Evolutionary conservation across 1,139 yeast genomes (phyloP), one percentile per base, ranked within the genome.

Genomic region (Protomyces arabidopsidicola): DNA sequence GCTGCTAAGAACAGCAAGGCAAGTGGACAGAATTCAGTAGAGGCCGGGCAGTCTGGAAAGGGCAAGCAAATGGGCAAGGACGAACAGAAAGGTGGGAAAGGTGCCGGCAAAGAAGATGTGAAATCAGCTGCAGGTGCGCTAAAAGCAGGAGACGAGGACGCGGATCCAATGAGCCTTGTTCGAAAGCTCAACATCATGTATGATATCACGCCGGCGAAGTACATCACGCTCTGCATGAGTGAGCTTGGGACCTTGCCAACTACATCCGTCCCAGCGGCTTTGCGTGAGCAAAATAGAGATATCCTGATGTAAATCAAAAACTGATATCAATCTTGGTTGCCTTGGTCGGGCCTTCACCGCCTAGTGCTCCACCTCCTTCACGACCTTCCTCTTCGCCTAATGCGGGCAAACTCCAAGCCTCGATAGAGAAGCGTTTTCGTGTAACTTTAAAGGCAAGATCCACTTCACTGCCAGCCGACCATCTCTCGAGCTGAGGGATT

Each of bases 201-300:
- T 75, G 99, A 93, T 75, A 81, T 93, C 70, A 91, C 98, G 1
- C 98, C 97, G 45, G 96, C 97, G 20, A 90, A 86, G 69, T 89
- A 88, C 71, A 90, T 93, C 71, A 90, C 91, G 74, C 93, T 95
- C 78, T 91, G 95, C 66, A 89, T 95, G 60, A 93, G 98, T 1
- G 99, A 93, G 74, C 84, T 91, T 68, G 99, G 99, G 27, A 90
- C 96, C 3, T 80, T 95, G 69, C 98, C 98, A 5, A 96, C 98
- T 53, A 88, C 96, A 8, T 90, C 98, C 1, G 98, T 93, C 16
- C 60, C 60, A 12, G 60, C 60, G n/a, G 59, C 60, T 6, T 22
- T 54, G 35, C 50, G 60, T 14, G 55, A 67, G 66, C 68, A 27
- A 55, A 64, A 45, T 57, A 50, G 48, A 20, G 48, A 42, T 42